These are phyloP conservation scores for Pichia eremophila DNA, from an alignment of 805 yeast species.

Conservation along the genomic window DNA sequence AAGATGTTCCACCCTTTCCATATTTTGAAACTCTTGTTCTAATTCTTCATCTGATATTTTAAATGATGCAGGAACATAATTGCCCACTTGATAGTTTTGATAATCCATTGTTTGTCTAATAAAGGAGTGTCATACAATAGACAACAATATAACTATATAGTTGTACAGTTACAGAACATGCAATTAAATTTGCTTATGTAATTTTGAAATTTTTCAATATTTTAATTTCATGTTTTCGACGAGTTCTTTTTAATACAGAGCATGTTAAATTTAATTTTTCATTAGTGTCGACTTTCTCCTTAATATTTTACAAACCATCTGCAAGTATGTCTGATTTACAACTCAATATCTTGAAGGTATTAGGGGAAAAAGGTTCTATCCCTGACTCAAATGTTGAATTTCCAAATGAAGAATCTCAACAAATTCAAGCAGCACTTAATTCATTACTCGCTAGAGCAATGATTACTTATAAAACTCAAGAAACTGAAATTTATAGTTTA, in stretches of 20 bases:
- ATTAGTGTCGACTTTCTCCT: background rate
- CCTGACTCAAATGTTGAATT: constrained; percentile 61
- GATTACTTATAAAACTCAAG: constrained; percentile 64
- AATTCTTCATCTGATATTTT: constrained; percentile 13
- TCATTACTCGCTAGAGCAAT: constrained; percentile 79
- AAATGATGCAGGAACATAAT: background rate
- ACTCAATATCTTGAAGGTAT: constrained; percentile 49
- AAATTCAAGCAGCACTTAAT: constrained; percentile 72
- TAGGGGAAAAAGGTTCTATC: constrained; percentile 55
- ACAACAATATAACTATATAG: no score
- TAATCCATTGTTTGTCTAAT: no score
- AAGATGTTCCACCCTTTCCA: constrained; percentile 8
- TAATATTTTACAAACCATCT: background rate
- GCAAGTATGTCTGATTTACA: constrained; percentile 58
- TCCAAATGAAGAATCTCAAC: constrained; percentile 54
- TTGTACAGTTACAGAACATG: no score
- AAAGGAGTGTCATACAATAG: no score
- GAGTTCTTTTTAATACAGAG: no score
- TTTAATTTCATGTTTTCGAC: no score
- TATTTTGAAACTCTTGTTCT: constrained; percentile 16
- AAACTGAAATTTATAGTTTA: constrained; percentile 65
- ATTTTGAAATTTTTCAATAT: no score
- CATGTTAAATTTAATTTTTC: no score
- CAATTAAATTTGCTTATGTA: no score
- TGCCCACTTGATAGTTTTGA: no score